phyloP scores from a whole-genome alignment of 768 basidiomycete genomes.

The Tephrocybe rancida region DNA sequence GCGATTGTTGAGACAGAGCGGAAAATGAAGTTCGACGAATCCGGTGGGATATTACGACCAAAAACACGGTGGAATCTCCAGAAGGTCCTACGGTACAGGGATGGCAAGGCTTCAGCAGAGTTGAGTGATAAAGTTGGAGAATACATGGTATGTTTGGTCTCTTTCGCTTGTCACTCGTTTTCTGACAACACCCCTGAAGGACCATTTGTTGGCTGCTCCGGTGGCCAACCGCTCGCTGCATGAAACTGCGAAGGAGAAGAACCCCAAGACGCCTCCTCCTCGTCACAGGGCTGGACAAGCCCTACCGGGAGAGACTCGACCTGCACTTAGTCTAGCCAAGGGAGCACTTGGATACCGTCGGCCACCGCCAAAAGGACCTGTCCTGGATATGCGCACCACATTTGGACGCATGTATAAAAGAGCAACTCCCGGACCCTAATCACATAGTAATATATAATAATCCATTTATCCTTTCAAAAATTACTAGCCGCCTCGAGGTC shows the following conservation, averaged over 20 bases:
- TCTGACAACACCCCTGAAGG: constrained; percentile 40
- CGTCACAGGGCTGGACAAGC: constrained; percentile 55
- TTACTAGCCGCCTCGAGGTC: constrained; percentile 44
- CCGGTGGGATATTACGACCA: constrained; percentile 51
- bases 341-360: constrained; percentile 46
- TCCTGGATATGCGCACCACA: constrained; percentile 30
- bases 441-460: constrained; percentile 8
- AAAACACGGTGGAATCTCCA: constrained; percentile 77
- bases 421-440: constrained; percentile 18
- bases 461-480: constrained; percentile 26
- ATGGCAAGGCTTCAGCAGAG: constrained; percentile 42
- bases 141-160: constrained; percentile 59
- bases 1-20: constrained; percentile 54
- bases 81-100: constrained; percentile 68
- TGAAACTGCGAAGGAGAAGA: constrained; percentile 43
- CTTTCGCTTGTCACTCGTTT: background rate
- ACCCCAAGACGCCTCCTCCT: constrained; percentile 27
- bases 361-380: constrained; percentile 22
- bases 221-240: constrained; percentile 49
- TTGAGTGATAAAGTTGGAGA: constrained; percentile 59
- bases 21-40: constrained; percentile 34
- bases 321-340: constrained; percentile 55
- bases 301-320: constrained; percentile 57
- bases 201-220: constrained; percentile 68
- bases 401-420: constrained; percentile 34